A percentile compares a stretch with the other conserved stretches of the same genome.
Conservation (phyloP, 345 rosid species). For the Hevea brasiliensis region DNA sequence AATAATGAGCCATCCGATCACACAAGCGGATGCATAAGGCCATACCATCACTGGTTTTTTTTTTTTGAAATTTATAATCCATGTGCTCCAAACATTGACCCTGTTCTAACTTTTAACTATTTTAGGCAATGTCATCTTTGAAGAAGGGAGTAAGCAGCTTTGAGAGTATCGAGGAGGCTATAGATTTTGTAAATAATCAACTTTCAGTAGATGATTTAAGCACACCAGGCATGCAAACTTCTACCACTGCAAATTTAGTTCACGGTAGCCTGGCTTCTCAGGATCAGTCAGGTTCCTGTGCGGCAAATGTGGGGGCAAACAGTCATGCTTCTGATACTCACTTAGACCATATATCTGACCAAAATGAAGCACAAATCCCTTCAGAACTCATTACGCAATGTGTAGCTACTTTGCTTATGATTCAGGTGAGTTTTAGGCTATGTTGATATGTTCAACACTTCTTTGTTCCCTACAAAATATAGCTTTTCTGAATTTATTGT, state of each 20-base stretch:
- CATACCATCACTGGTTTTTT: background rate
- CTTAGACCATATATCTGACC: conserved; percentile 29
- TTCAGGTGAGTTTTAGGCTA: conserved; percentile 49
- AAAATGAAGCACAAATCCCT: conserved; percentile 50
- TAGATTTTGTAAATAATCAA: conserved; percentile 61
- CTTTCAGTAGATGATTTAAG: conserved; percentile 43
- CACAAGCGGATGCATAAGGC: background rate
- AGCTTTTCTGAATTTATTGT: background rate
- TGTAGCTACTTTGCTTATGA: conserved; percentile 73
- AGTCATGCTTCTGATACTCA: conserved; percentile 35
- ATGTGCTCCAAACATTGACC: background rate
- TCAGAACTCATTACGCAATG: conserved; percentile 63
- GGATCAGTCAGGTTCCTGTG: conserved; percentile 38
- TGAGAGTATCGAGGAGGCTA: conserved; percentile 58
- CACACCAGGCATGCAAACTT: conserved; percentile 14
- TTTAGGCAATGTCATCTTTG: conserved; percentile 59
- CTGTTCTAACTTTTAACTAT: conserved; percentile 14
- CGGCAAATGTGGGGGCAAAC: conserved; percentile 33
- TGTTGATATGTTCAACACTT: background rate
- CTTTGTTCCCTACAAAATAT: background rate
- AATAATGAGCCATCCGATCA: background rate
- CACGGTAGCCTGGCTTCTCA: conserved; percentile 32
- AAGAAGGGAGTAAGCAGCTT: conserved; percentile 36
- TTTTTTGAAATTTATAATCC: background rate
- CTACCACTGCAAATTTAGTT: conserved; percentile 34